phyloP scores from a whole-genome alignment of 495 filamentous ascomycete species.

The Rusavskia elegans region DNA sequence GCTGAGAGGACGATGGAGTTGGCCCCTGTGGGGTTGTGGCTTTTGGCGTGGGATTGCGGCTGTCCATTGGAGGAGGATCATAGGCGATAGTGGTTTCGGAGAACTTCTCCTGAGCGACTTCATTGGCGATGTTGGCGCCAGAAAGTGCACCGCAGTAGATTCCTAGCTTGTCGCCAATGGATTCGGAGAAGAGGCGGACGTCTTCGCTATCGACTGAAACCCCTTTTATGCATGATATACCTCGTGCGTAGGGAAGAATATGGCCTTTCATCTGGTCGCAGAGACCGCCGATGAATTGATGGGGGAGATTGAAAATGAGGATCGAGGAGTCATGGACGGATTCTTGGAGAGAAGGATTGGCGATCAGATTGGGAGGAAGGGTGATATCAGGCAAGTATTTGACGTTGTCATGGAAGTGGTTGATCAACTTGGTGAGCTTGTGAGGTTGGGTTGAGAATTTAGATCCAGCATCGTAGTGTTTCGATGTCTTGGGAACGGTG shows the following conservation, averaged over 20 bases:
- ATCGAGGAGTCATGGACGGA: conserved; percentile 71
- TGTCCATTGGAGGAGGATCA: conserved; percentile 76
- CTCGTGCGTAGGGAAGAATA: conserved; percentile 80
- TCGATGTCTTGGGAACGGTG: conserved; percentile 46
- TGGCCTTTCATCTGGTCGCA: conserved; percentile 76
- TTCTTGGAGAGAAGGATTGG: conserved; percentile 73
- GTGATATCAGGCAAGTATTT: conserved; percentile 83
- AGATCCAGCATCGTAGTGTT: conserved; percentile 40
- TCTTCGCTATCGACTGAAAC: conserved; percentile 76
- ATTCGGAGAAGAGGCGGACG: conserved; percentile 82
- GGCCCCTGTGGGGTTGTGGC: conserved; percentile 23
- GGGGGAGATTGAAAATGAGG: conserved; percentile 91
- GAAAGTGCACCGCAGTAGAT: conserved; percentile 97
- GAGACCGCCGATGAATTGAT: conserved; percentile 87
- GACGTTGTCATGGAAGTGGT: conserved; percentile 84
- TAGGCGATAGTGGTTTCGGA: conserved; percentile 95
- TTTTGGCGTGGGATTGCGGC: conserved; percentile 39
- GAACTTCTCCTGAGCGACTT: conserved; percentile 89
- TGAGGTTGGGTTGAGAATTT: conserved; percentile 44
- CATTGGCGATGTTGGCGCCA: conserved; percentile 91
- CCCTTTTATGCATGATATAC: conserved; percentile 96
- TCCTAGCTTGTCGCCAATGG: conserved; percentile 70
- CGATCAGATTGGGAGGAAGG: conserved; percentile 75
- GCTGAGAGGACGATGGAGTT: conserved; percentile 35
- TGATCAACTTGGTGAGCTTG: conserved; percentile 85